Base-by-base conservation (phyloP, 805 yeast species). In the Ogataea thermomethanolica region DNA sequence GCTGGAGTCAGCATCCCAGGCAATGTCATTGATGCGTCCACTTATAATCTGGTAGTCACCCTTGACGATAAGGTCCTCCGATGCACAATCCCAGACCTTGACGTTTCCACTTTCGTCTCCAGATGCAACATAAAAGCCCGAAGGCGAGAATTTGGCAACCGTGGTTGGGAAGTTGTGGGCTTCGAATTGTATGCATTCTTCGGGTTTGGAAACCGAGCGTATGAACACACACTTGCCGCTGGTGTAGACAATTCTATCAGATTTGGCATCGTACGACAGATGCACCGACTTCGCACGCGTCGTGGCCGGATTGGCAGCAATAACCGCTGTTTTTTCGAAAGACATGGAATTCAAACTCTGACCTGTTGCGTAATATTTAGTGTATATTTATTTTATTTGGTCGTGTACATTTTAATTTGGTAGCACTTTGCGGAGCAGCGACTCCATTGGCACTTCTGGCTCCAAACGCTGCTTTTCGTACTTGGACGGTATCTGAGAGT, bases 91-190 rank as follows among this genome's bases (percentile, higher is more conserved):
- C 96, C 98, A 91, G 32, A 93, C 78, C 50, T 84, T 83, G 31
- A 91, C 95, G 45, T 76, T 76, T 22, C 99, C 99, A n/a, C 81
- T 65, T 51, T 79, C 87, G 58, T 91, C 99, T 33, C 96, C 98
- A 3, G 95, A 83, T 1, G 95, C 96, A 23, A 91, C 68, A 63
- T 86, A 91, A 62, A 72, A 83, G 1, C 99, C 97, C 9, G 89
- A 80, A 1, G 98, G 96, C 1, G 95, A 71, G 61, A 93, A 88
- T 33, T 78, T 76, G 11, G 93, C 96, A 3, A 82, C 95, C 0
- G 95, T 84, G 28, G 95, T 87, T 15, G 76, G 65, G 29, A 70
- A 68, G 25, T 73, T 72, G 62, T 91, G 98, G 33, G 77, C 81
- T 8, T 74, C 74, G 66, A 83, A 91, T 56, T 87, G 95, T n/a